Evolutionary conservation across 192 early-diverging fungal genomes (phyloP).

Genomic region (Entomortierella chlamydospora): DNA sequence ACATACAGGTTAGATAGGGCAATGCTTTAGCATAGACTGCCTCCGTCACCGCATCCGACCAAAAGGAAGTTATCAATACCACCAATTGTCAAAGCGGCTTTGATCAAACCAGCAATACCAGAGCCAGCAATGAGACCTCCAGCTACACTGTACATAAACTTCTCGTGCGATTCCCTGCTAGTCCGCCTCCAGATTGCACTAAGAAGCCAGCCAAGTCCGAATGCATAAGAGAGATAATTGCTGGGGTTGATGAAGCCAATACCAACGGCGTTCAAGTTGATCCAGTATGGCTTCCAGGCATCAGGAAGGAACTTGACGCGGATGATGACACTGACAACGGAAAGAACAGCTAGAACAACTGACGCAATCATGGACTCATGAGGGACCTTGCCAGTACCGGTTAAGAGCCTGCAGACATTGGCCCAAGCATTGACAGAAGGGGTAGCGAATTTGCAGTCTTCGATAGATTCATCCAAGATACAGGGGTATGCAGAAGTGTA

Average conservation of each 20-base stretch:
- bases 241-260: constrained; percentile 67
- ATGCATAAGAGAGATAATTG: constrained; percentile 60
- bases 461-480: constrained; percentile 41
- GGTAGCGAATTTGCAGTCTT: constrained; percentile 54
- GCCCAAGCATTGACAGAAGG: constrained; percentile 58
- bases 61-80: constrained; percentile 32
- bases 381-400: constrained; percentile 54
- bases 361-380: constrained; percentile 57
- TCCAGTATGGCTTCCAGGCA: constrained; percentile 62
- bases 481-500: constrained; percentile 76
- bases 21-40: constrained; percentile 18
- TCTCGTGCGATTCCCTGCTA: constrained; percentile 30
- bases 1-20: too few species aligned
- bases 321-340: constrained; percentile 46
- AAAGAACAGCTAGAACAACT: constrained; percentile 53
- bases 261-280: constrained; percentile 69
- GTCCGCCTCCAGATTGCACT: constrained; percentile 57
- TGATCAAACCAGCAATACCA: constrained; percentile 62
- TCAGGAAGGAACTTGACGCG: constrained; percentile 63
- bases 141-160: constrained; percentile 57
- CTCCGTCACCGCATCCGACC: constrained; percentile 20
- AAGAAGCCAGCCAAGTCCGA: constrained; percentile 52
- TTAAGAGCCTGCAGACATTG: constrained; percentile 57
- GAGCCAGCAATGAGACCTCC: constrained; percentile 64
- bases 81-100: constrained; percentile 58